phyloP scores from a whole-genome alignment of 2,329 filamentous ascomycete genomes.

The Ilyonectria robusta region DNA sequence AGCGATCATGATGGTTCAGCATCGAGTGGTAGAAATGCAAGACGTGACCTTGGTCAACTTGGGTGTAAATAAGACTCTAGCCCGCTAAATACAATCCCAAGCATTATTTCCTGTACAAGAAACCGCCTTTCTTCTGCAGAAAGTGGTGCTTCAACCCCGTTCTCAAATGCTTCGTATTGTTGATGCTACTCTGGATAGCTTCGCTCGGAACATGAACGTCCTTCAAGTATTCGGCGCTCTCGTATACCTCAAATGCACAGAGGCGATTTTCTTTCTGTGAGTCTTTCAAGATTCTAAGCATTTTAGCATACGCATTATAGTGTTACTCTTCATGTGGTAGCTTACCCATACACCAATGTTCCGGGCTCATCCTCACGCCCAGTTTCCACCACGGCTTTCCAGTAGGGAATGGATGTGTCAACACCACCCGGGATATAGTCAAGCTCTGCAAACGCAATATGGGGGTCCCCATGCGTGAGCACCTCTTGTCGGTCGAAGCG shows the following conservation, averaged over 20 bases:
- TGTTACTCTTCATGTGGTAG: not conserved
- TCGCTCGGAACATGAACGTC: conserved; percentile 48
- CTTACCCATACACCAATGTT: conserved; percentile 43
- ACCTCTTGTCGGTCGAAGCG: conserved; percentile 35
- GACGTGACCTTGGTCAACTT: fast-evolving
- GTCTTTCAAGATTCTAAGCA: conserved; percentile 36
- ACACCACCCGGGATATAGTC: conserved; percentile 45
- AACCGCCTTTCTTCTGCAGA: conserved; percentile 44
- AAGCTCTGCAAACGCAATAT: conserved; percentile 46
- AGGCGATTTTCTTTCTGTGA: conserved; percentile 37
- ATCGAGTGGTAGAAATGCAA: not conserved
- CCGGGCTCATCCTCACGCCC: conserved; percentile 40
- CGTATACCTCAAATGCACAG: conserved; percentile 47
- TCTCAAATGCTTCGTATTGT: conserved; percentile 36
- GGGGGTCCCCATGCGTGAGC: conserved; percentile 37
- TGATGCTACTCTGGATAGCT: conserved; percentile 44
- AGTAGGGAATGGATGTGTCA: conserved; percentile 44
- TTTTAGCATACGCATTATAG: not conserved
- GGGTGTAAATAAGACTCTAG: not conserved
- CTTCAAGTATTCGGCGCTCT: conserved; percentile 45
- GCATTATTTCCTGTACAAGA: conserved; percentile 37
- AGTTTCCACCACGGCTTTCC: conserved; percentile 45
- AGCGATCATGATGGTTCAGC: not conserved
- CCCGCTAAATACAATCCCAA: not conserved
- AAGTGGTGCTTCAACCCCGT: conserved; percentile 42